A percentile compares a stretch with the other conserved stretches of the same genome.
Conservation (phyloP, 1,284 basidiomycete genomes). For the Tylopilus sp. region DNA sequence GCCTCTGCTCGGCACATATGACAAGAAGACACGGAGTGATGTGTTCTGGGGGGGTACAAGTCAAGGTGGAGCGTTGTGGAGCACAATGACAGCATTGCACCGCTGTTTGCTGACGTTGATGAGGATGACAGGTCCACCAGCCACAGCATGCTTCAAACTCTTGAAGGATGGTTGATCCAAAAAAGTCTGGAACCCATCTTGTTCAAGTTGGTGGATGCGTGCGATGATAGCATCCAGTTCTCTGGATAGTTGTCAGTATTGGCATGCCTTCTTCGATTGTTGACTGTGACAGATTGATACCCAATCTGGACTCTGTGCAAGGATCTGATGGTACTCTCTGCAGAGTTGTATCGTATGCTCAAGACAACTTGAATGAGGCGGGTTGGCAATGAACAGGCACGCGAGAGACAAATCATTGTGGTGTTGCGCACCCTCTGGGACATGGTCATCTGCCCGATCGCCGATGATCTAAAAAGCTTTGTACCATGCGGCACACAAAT, state of each 20-base stretch:
- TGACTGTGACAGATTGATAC: conserved; percentile 8
- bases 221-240: conserved; percentile 33
- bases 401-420: conserved; percentile 26
- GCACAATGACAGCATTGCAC: conserved; percentile 45
- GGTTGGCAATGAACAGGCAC: conserved; percentile 36
- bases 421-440: conserved; percentile 47
- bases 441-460: conserved; percentile 41
- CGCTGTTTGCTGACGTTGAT: conserved; percentile 42
- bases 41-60: conserved; percentile 34
- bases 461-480: conserved; percentile 33
- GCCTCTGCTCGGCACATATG: conserved; percentile 18
- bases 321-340: conserved; percentile 23
- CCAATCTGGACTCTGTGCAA: not conserved
- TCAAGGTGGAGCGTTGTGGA: conserved; percentile 26
- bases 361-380: conserved; percentile 17
- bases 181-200: conserved; percentile 42
- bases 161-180: conserved; percentile 35
- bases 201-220: conserved; percentile 35
- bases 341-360: conserved; percentile 22
- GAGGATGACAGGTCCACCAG: conserved; percentile 51
- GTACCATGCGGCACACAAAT: conserved; percentile 45
- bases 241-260: conserved; percentile 27
- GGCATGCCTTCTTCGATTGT: conserved; percentile 23
- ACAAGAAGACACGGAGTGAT: conserved; percentile 13
- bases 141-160: conserved; percentile 38